Base-by-base conservation (phyloP, 495 filamentous ascomycete species). In the Tuber calosporum region DNA sequence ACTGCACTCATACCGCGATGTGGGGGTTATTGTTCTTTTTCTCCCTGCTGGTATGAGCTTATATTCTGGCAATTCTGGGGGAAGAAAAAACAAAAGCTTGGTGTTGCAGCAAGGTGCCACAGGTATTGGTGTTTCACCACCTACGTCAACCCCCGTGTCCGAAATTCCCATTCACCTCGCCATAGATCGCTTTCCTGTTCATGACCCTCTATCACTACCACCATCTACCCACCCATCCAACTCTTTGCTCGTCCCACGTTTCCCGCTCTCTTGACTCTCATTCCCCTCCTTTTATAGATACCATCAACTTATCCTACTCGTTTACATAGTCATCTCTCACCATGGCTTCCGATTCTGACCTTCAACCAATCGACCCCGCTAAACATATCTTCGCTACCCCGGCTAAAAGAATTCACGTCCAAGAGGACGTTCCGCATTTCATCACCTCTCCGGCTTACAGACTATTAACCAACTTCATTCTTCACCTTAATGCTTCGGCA, bases 401-500 rank as follows among this genome's bases (percentile, higher is more conserved):
- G 1, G 66, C 72, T 72, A 99, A 99, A 81, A 85, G 84, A 71
- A 99, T 99, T 82, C 84, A 96, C 83, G 90, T 93, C 67, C 88
- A 88, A 71, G 83, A 88, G 45, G 93, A 97, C 86, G 91, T 98
- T 34, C 77, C 86, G 8, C 84, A 84, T 69, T 99, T 97, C 79
- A 86, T 93, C 42, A 85, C 86, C 39, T 92, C 93, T 40, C 88
- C 86, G 81, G 95, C 92, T 22, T 97, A 98, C 83, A 85, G 86
- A 66, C 91, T 97, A 82, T 92, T 98, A 43, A 89, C 91, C 84
- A 86, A 87, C 67, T 99, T 97, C 80, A 82, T 98, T 9, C 82
- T 96, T 67, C 95, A 98, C 83, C 87, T 99, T 39, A 98, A 97
- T 81, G 87, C 89, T 58, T 88, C 93, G 26, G 89, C 98, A 85